phyloP scores from a whole-genome alignment of 352 stramenopile species.

The Phytophthora citricola region DNA sequence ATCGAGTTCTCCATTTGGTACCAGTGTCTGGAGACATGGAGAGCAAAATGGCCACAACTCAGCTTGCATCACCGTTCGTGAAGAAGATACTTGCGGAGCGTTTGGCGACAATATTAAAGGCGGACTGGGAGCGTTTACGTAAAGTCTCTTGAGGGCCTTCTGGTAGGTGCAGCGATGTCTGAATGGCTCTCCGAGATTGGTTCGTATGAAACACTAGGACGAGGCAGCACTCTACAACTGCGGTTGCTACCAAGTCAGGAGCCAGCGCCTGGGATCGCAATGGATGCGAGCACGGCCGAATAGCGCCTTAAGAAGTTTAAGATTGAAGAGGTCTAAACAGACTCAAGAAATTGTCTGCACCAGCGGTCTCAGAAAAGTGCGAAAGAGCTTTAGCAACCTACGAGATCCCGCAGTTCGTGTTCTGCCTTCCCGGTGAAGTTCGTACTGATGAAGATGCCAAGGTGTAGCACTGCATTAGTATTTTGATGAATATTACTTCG shows the following conservation, averaged over 20 bases:
- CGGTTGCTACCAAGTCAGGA: too few species aligned
- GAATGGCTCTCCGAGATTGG: neutral
- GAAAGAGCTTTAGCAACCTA: neutral
- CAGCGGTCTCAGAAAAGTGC: neutral
- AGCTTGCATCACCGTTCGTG: neutral
- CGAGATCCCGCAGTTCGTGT: neutral
- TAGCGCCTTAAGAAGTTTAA: neutral
- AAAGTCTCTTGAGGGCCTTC: neutral
- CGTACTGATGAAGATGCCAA: too few species aligned
- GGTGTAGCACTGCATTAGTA: too few species aligned
- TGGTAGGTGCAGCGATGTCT: neutral
- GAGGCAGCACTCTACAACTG: neutral
- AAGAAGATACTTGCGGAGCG: neutral
- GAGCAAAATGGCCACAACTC: neutral
- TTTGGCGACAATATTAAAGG: neutral
- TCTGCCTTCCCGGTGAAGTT: neutral
- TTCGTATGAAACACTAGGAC: neutral
- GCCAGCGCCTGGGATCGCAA: too few species aligned
- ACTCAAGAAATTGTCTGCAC: neutral
- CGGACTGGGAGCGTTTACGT: neutral
- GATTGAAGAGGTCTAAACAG: too few species aligned
- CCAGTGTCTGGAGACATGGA: neutral
- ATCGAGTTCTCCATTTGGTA: neutral
- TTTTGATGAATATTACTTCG: too few species aligned
- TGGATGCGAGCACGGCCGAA: neutral